Evolutionary conservation across 2,329 filamentous ascomycete species (phyloP).

Genomic region (Leptographium flavum): DNA sequence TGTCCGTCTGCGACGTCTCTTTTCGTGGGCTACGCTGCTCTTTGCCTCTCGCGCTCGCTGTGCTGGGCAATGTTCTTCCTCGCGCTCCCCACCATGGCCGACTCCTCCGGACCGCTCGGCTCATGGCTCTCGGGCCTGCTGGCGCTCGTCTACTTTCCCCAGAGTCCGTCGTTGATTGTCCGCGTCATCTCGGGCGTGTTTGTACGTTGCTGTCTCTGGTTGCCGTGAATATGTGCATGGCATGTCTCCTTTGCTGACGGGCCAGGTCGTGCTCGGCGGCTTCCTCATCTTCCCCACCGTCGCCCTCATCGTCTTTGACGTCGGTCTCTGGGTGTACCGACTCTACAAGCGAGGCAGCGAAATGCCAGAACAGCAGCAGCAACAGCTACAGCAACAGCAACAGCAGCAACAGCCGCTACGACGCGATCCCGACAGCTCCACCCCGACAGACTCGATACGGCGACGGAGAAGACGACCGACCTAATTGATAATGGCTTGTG

Average conservation of each 20-base stretch:
- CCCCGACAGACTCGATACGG: too few relatives aligned
- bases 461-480: too few relatives aligned
- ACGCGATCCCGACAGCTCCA: not conserved
- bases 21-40: too few relatives aligned
- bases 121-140: slow-evolving; percentile 7
- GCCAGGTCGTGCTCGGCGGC: slow-evolving; percentile 28
- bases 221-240: not conserved
- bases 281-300: slow-evolving; percentile 31
- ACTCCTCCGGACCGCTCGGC: slow-evolving; percentile 2
- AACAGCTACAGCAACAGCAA: not conserved
- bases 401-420: not conserved
- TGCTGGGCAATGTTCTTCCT: not conserved
- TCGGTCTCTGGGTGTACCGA: slow-evolving; percentile 39
- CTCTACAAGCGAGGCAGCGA: slow-evolving; percentile 16
- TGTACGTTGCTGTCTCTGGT: slow-evolving; percentile 2
- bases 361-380: slow-evolving; percentile 2
- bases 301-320: slow-evolving; percentile 34
- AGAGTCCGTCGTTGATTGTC: slow-evolving; percentile 4
- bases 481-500: too few relatives aligned
- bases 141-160: slow-evolving; percentile 8
- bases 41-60: not conserved
- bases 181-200: slow-evolving; percentile 11
- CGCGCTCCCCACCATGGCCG: slow-evolving; percentile 4
- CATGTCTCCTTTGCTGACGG: not conserved
- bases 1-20: too few relatives aligned